Conservation (phyloP, 352 stramenopile species). For the Elongisporangium undulatum region DNA sequence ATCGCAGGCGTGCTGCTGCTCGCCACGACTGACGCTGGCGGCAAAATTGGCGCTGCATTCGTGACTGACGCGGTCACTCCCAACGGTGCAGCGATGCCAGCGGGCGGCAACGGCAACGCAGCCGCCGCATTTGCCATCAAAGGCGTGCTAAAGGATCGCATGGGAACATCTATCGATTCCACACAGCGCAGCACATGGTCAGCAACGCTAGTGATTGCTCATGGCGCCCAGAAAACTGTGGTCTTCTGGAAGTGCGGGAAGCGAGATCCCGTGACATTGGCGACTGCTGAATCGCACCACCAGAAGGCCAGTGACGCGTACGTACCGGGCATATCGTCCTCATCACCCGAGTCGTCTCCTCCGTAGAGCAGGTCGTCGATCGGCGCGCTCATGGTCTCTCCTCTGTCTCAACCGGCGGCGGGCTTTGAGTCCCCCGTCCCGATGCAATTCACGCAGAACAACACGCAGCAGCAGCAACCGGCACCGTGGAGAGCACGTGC, state of each 20-base stretch:
- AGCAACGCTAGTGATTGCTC: background rate
- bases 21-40: conserved; percentile 2
- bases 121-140: conserved; percentile 17
- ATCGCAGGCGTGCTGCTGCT: conserved; percentile 7
- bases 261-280: background rate
- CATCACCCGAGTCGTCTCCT: conserved; percentile 77
- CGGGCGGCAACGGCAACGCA: conserved; percentile 5
- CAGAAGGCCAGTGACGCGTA: conserved; percentile 5
- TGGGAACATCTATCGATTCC: conserved; percentile 6
- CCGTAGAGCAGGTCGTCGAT: conserved; percentile 84
- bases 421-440: background rate
- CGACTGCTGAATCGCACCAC: background rate
- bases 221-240: background rate
- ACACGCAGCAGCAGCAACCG: background rate
- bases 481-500: background rate
- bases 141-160: conserved; percentile 30
- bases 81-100: background rate
- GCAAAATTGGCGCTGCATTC: conserved; percentile 15
- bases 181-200: background rate
- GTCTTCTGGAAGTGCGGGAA: background rate
- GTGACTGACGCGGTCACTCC: conserved; percentile 1
- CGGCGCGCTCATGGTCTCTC: conserved; percentile 63
- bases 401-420: background rate
- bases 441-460: conserved; percentile 1
- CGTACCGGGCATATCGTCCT: conserved; percentile 67